Evolutionary conservation across 331 rosid genomes (phyloP).

Genomic region (Quercus tomentella): DNA sequence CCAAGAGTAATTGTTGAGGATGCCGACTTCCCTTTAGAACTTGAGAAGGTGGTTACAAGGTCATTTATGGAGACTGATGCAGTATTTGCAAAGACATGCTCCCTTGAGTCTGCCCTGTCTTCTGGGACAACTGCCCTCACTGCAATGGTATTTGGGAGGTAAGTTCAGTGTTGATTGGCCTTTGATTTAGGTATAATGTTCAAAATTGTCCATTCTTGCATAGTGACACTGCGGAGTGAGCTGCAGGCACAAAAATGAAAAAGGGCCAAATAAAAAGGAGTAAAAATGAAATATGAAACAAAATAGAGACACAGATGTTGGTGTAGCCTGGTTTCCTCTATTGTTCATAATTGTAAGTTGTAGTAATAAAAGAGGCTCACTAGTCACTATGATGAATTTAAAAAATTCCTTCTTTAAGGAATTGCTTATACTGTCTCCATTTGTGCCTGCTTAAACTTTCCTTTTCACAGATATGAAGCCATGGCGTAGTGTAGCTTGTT

Average conservation of each 20-base stretch:
- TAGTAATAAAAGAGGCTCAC: neutral
- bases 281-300: neutral
- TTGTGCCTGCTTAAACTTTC: neutral
- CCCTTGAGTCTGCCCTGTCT: constrained; percentile 54
- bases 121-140: constrained; percentile 96
- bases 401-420: neutral
- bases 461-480: neutral
- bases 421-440: neutral
- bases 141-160: constrained; percentile 91
- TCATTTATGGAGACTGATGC: constrained; percentile 80
- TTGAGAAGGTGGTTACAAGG: constrained; percentile 82
- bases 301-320: neutral
- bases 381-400: neutral
- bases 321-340: neutral
- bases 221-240: neutral
- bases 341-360: neutral
- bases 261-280: neutral
- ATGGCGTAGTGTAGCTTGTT: neutral
- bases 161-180: constrained; percentile 3
- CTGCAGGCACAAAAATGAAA: neutral
- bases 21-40: constrained; percentile 74
- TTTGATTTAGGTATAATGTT: neutral
- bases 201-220: neutral
- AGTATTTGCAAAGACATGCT: constrained; percentile 64
- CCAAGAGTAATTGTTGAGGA: constrained; percentile 83